Base-by-base conservation (phyloP, 352 stramenopile species). In the Globisporangium canariense region DNA sequence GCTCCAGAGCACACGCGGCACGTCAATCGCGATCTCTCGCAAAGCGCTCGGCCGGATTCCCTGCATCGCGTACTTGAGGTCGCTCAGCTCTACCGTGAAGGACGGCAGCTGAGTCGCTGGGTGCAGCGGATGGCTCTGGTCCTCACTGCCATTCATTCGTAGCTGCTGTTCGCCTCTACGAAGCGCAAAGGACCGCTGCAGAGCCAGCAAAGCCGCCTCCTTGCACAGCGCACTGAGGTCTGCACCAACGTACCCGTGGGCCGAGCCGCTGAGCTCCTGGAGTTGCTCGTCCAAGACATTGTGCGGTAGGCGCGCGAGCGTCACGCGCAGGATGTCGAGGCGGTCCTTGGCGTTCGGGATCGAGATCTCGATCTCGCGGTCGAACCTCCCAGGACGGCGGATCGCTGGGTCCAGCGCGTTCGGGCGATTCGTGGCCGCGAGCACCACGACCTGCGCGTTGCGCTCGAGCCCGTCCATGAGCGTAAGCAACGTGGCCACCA, bases 1-100 rank as follows among this genome's bases (percentile, higher is more conserved):
- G 53, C 73, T 78, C 97, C 97, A 99, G 45, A 93, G 87, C 28
- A 99, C 93, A 68, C 98, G 90, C 8, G 98, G 97, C 3, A 99
- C 88, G 73, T 99, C 94, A n/a, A 99, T 92, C 46, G 97, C 86
- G 62, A 98, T 98, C 69, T 99, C 98, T 18, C 97, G 91, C 52
- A 99, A 76, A 2, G 95, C 96, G 64, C 92, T 98, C 7, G 97
- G 97, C 66, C 97, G 90, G 68, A 98, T 95, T 5, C 90, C 79
- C 60, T 83, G 83, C 57, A 99, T 89, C 3, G 95, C 97, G 25
- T 90, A 72, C 49, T 89, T 79, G 43, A 99, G 93, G 74, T 99
- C 94, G 9, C 83, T 76, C 10, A 93, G 55, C 14, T 76, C 74
- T 20, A 97, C 69, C 43, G 67, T n/a, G 58, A 91, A 91, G 4